Evolutionary conservation across 2,329 filamentous ascomycete genomes (phyloP), one percentile per base, ranked within the genome.

Genomic region (Drechslera avenae): DNA sequence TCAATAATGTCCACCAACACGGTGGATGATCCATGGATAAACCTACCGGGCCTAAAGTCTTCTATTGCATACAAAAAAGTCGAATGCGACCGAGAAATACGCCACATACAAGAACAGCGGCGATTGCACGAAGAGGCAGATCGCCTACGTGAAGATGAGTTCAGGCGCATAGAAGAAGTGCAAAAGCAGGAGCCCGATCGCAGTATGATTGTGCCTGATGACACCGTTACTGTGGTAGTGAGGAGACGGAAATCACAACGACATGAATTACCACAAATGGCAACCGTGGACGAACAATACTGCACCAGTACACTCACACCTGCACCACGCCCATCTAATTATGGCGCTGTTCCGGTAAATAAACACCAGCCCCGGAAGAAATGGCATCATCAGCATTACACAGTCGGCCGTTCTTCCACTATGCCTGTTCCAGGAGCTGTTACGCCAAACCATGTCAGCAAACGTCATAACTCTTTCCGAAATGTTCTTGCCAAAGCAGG

Each of bases 11-110:
- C 39, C 6, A 17, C 23, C 3, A 7, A 16, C 10, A 49, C 39
- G 9, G 19, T 13, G 10, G 37, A 51, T 19, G 23, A 32, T 18
- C 23, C 12, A 23, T 14, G 37, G 17, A 32, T 39, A 6, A n/a
- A 35, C 23, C 8, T 43, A 10, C 30, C 32, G 31, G 35, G 30
- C 13, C 10, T 39, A 10, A 9, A 40, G 2, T 42, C 14, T n/a
- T 40, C 42, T 10, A 18, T 21, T 30, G 16, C 33, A n/a, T 50
- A 45, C 14, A 26, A 28, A n/a, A 54, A 50, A 16, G 46, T 35
- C 14, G 21, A 47, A 12, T 17, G 21, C n/a, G 28, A 32, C 7
- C 42, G 23, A 30, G 39, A 42, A 18, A 18, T 39, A n/a, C 43
- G 13, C 18, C 34, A 18, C 31, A 39, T 41, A 17, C 31, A 51